Evolutionary conservation across 495 filamentous ascomycete genomes (phyloP).

Genomic region (Penicillium arizonense): DNA sequence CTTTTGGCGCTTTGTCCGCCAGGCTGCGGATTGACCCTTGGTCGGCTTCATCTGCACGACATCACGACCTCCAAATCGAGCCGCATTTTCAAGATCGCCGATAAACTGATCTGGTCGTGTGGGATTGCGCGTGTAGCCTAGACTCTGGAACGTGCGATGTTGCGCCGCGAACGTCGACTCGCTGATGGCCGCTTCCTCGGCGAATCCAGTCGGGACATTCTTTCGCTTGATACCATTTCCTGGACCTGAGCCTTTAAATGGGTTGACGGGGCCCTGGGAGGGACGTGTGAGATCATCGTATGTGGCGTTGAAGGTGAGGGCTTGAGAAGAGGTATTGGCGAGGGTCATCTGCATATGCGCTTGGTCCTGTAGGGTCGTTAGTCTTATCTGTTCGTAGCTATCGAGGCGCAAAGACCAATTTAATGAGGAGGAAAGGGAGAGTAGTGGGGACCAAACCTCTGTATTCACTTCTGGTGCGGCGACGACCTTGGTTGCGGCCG

Average conservation of each 20-base stretch:
- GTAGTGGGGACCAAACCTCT: constrained; percentile 57
- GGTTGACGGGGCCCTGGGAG: constrained; percentile 71
- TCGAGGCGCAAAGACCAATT: neutral
- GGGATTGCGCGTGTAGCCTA: constrained; percentile 59
- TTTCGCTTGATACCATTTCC: constrained; percentile 71
- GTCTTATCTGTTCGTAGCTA: constrained; percentile 20
- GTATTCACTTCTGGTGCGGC: constrained; percentile 59
- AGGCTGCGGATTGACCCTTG: constrained; percentile 65
- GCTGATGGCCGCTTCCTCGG: constrained; percentile 83
- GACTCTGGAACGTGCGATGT: constrained; percentile 70
- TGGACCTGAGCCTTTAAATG: constrained; percentile 64
- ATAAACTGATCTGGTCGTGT: constrained; percentile 50
- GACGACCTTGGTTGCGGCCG: constrained; percentile 43
- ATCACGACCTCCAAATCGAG: constrained; percentile 52
- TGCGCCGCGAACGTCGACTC: constrained; percentile 84
- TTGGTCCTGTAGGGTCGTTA: constrained; percentile 51
- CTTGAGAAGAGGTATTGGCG: constrained; percentile 51
- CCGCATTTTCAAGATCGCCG: constrained; percentile 51
- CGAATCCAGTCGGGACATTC: constrained; percentile 86
- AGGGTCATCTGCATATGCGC: constrained; percentile 57
- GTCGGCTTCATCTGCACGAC: constrained; percentile 57
- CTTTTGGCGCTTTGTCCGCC: constrained; percentile 69
- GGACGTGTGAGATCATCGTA: constrained; percentile 73
- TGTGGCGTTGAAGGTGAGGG: constrained; percentile 59
- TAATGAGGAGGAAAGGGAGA: neutral